A percentile compares a stretch with the other conserved stretches of the same genome.
Evolutionary conservation across 2,329 filamentous ascomycete species (phyloP).

Genomic region (Diaporthe sp.): DNA sequence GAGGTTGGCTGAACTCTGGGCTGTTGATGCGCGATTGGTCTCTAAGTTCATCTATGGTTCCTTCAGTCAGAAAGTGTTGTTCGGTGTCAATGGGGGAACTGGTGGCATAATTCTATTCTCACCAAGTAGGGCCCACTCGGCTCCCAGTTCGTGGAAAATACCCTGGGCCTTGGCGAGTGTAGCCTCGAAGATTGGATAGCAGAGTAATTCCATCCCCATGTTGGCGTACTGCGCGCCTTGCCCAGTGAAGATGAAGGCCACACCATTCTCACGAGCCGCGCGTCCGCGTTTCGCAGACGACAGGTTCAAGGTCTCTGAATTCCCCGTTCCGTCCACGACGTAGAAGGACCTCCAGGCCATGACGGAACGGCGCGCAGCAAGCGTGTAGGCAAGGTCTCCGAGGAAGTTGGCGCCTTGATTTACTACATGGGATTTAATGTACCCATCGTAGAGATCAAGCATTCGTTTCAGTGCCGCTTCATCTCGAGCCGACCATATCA

Average conservation of each 20-base stretch:
- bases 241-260: slow-evolving; percentile 50
- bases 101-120: neutral
- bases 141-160: slow-evolving; percentile 42
- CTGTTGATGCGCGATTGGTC: neutral
- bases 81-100: neutral
- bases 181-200: slow-evolving; percentile 44
- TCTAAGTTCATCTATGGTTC: slow-evolving; percentile 34
- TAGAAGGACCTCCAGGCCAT: neutral
- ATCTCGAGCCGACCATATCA: neutral
- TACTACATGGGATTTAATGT: neutral
- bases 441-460: neutral
- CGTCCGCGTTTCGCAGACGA: neutral
- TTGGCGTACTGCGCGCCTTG: slow-evolving; percentile 46
- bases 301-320: neutral
- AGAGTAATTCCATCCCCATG: slow-evolving; percentile 46
- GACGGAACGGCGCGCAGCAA: neutral
- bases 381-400: neutral
- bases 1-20: neutral
- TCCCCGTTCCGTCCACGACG: neutral
- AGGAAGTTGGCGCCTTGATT: neutral
- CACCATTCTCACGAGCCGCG: neutral
- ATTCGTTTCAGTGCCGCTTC: neutral
- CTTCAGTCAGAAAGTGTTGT: neutral
- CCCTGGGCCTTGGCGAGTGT: slow-evolving; percentile 35
- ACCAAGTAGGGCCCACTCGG: slow-evolving; percentile 47